phyloP scores from a whole-genome alignment of 78 protist species.

The Dictyostelium capitatum region DNA sequence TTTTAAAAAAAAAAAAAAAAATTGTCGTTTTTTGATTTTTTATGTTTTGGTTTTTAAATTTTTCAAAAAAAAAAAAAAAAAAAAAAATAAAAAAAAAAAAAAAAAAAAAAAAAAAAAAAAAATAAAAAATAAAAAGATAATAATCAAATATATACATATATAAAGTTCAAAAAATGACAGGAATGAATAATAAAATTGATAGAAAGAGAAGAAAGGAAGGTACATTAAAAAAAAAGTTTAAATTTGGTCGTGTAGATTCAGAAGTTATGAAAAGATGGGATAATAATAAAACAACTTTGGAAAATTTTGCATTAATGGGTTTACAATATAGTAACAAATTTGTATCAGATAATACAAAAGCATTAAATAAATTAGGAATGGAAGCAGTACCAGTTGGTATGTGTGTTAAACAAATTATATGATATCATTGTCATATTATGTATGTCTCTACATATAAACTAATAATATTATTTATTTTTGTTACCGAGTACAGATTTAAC shows the following conservation, averaged over 20 bases:
- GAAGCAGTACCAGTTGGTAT: constrained; percentile 24
- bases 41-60: too few species aligned
- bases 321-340: constrained; percentile 24
- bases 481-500: not conserved
- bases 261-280: constrained; percentile 64
- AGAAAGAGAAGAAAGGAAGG: constrained; percentile 20
- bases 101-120: not conserved
- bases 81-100: not conserved
- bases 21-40: not conserved
- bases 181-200: constrained; percentile 3
- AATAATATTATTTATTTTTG: too few species aligned
- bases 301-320: constrained; percentile 63
- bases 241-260: constrained; percentile 24
- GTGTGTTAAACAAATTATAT: not conserved
- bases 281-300: constrained; percentile 28
- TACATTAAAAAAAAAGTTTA: not conserved
- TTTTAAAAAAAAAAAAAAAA: not conserved
- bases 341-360: not conserved
- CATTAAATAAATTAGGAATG: constrained; percentile 30
- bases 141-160: not conserved
- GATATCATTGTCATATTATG: not conserved
- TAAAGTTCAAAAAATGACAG: not conserved
- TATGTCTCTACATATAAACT: too few species aligned
- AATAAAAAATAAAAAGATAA: not conserved
- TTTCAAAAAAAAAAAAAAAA: not conserved